phyloP scores from a whole-genome alignment of 805 yeast genomes.

The Saccharomycopsis synnaedendra region DNA sequence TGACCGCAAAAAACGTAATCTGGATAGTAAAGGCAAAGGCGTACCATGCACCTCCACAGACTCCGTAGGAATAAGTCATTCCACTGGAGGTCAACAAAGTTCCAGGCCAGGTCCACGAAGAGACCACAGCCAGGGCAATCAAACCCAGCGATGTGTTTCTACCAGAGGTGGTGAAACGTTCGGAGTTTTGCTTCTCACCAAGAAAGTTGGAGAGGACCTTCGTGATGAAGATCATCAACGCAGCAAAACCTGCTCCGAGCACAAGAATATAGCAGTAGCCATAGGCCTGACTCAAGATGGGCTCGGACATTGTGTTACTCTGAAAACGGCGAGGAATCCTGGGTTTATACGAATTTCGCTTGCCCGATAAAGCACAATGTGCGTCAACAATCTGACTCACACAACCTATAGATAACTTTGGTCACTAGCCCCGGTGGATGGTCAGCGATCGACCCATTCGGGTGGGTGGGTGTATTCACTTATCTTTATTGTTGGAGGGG shows the following conservation, averaged over 20 bases:
- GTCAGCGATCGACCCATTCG: too few relatives aligned
- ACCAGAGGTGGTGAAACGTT: conserved; percentile 33
- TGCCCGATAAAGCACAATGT: background rate
- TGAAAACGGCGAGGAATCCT: background rate
- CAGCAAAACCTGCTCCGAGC: conserved; percentile 32
- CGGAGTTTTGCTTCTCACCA: conserved; percentile 30
- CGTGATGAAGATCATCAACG: conserved; percentile 27
- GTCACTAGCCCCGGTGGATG: too few relatives aligned
- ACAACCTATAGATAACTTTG: background rate
- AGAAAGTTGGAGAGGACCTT: conserved; percentile 23
- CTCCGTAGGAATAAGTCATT: conserved; percentile 22
- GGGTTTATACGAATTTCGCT: background rate
- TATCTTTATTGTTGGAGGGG: too few relatives aligned
- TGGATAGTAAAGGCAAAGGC: conserved; percentile 20
- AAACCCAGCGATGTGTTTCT: conserved; percentile 32
- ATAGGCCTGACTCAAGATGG: conserved; percentile 24
- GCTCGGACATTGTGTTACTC: conserved; percentile 14
- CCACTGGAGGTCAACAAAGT: conserved; percentile 23
- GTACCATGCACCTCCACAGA: conserved; percentile 24
- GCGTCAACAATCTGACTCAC: background rate
- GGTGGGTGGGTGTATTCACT: too few relatives aligned
- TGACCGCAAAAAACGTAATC: conserved; percentile 24
- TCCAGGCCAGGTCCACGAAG: conserved; percentile 28
- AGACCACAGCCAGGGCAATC: conserved; percentile 31
- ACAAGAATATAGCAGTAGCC: conserved; percentile 32